These are phyloP conservation scores for Yamadazyma buinensis DNA, from an alignment of 1,139 yeast species.

Conservation along the genomic window DNA sequence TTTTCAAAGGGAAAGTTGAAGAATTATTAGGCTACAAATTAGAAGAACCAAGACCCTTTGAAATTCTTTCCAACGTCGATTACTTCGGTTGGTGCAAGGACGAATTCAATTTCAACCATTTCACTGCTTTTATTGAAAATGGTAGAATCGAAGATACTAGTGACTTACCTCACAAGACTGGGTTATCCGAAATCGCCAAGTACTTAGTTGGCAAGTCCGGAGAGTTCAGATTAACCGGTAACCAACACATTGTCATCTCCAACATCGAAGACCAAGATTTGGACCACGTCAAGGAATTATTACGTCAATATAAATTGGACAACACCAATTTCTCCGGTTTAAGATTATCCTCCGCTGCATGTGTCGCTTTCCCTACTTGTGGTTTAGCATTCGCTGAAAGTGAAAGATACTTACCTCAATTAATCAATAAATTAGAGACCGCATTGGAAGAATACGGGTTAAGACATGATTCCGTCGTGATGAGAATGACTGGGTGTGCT, in stretches of 20 bases:
- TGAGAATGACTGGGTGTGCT: constrained; percentile 99
- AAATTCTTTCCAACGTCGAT: constrained; percentile 84
- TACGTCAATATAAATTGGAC: constrained; percentile 77
- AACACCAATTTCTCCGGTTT: constrained; percentile 80
- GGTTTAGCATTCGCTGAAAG: constrained; percentile 99
- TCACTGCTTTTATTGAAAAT: constrained; percentile 91
- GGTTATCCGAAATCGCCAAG: constrained; percentile 75
- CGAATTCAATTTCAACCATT: constrained; percentile 82
- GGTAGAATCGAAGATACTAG: constrained; percentile 96
- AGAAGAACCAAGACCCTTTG: constrained; percentile 64
- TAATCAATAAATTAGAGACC: constrained; percentile 76
- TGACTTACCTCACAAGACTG: constrained; percentile 86
- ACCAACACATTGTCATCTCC: constrained; percentile 84
- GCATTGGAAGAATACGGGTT: constrained; percentile 89
- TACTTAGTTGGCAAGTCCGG: constrained; percentile 60
- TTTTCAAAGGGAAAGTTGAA: constrained; percentile 76
- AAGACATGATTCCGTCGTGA: constrained; percentile 89
- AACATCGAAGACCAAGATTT: constrained; percentile 69
- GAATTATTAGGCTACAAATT: constrained; percentile 76
- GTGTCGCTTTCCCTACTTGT: constrained; percentile 99
- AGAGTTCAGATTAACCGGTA: constrained; percentile 91
- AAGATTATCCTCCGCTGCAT: constrained; percentile 88
- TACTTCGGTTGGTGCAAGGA: constrained; percentile 94
- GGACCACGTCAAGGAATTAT: constrained; percentile 54
- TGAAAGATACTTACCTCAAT: constrained; percentile 86